Evolutionary conservation across 352 stramenopile genomes (phyloP).

Genomic region (Albugo candida): DNA sequence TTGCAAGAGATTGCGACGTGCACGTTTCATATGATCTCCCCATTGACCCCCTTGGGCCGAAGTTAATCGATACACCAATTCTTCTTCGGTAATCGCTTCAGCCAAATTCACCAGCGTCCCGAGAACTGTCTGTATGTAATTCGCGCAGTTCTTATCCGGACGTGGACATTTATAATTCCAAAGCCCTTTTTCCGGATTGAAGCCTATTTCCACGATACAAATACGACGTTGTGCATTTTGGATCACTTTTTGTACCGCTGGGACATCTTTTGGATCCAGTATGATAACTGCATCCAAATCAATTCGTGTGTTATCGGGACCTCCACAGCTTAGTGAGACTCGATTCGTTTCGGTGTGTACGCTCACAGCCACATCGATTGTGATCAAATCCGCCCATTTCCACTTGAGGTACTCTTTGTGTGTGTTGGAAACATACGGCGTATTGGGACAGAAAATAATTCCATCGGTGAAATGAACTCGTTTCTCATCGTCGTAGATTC

Average conservation of each 20-base stretch:
- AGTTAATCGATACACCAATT: conserved; percentile 75
- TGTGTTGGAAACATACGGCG: conserved; percentile 64
- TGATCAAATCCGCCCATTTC: conserved; percentile 84
- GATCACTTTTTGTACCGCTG: conserved; percentile 45
- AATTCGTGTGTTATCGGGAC: conserved; percentile 50
- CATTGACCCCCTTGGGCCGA: conserved; percentile 49
- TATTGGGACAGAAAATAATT: conserved; percentile 79
- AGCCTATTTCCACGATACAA: conserved; percentile 71
- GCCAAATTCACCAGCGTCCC: conserved; percentile 82
- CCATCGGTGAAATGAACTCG: conserved; percentile 78
- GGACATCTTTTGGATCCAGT: conserved; percentile 53
- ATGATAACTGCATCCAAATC: conserved; percentile 70
- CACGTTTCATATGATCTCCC: conserved; percentile 69
- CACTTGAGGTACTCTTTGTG: conserved; percentile 83
- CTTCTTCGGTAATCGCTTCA: conserved; percentile 78
- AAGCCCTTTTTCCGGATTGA: conserved; percentile 71
- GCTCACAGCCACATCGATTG: conserved; percentile 62
- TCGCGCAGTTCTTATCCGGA: conserved; percentile 75
- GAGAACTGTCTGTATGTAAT: conserved; percentile 82
- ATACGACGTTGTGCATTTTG: conserved; percentile 28
- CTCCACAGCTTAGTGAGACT: conserved; percentile 49
- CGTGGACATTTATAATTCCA: conserved; percentile 81
- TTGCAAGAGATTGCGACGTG: conserved; percentile 46
- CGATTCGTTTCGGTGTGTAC: conserved; percentile 27
- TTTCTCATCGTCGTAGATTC: conserved; percentile 70